Conservation (phyloP, 148 eudicot genomes). For the Spergularia bocconei region DNA sequence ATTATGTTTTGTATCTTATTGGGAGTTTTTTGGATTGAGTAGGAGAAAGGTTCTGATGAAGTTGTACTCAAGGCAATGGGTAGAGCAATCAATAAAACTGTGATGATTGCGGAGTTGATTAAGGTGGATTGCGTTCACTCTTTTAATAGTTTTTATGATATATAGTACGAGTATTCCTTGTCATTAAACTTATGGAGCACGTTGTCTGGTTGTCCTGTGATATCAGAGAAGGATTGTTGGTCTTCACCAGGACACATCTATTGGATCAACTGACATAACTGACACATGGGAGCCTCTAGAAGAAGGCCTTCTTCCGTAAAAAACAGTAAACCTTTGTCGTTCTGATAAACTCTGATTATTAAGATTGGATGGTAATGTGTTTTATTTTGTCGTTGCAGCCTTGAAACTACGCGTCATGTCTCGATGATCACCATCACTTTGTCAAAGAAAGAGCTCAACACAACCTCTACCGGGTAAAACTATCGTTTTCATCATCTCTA, state of each 20-base stretch:
- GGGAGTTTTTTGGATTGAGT: slow-evolving; percentile 2
- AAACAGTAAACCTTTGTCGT: slow-evolving; percentile 12
- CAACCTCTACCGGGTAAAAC: slow-evolving; percentile 54
- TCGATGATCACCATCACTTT: slow-evolving; percentile 61
- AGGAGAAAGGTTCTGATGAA: slow-evolving; percentile 66
- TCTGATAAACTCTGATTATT: not conserved
- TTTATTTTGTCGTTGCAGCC: slow-evolving; percentile 29
- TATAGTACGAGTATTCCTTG: not conserved
- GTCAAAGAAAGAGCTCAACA: slow-evolving; percentile 59
- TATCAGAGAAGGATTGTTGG: slow-evolving; percentile 62
- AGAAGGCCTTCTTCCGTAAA: slow-evolving; percentile 71
- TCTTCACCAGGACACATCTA: slow-evolving; percentile 54
- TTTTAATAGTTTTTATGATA: not conserved
- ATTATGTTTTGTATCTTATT: not conserved
- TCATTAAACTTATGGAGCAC: not conserved
- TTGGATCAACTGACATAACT: slow-evolving; percentile 62
- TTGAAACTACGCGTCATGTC: slow-evolving; percentile 77
- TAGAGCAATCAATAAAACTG: slow-evolving; percentile 77
- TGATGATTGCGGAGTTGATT: slow-evolving; percentile 64
- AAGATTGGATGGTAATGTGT: not conserved
- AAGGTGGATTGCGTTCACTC: slow-evolving; percentile 34
- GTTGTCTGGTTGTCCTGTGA: not conserved
- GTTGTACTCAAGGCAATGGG: slow-evolving; percentile 81
- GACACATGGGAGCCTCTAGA: slow-evolving; percentile 68
- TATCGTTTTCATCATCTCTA: not conserved